phyloP scores from a whole-genome alignment of 1,139 yeast genomes.

The Candida gigantensis region DNA sequence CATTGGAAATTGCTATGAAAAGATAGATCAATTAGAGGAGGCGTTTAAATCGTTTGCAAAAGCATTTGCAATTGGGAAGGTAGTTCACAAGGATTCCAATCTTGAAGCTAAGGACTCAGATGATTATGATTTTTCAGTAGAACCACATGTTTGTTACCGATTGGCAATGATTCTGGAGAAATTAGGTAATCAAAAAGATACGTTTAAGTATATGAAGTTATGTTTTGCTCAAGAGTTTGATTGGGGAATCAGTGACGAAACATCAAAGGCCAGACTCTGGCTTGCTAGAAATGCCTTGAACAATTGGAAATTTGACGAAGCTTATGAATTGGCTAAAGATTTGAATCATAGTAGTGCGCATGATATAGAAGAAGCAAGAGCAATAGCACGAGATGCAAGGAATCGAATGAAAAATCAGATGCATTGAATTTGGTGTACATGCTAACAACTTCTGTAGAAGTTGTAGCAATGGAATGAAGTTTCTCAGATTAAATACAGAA shows the following conservation, averaged over 20 bases:
- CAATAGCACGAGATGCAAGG: slow-evolving; percentile 74
- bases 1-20: slow-evolving; percentile 85
- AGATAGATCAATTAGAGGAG: slow-evolving; percentile 66
- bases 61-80: slow-evolving; percentile 51
- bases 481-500: too few species aligned
- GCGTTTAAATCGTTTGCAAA: slow-evolving; percentile 63
- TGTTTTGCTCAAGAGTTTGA: slow-evolving; percentile 69
- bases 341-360: slow-evolving; percentile 77
- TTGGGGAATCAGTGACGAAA: slow-evolving; percentile 74
- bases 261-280: slow-evolving; percentile 85
- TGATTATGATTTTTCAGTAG: slow-evolving; percentile 22
- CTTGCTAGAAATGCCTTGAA: slow-evolving; percentile 70
- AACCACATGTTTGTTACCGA: slow-evolving; percentile 60
- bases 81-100: slow-evolving; percentile 15
- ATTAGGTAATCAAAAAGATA: slow-evolving; percentile 50
- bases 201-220: slow-evolving; percentile 66
- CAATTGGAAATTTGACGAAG: slow-evolving; percentile 60
- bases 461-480: too few species aligned
- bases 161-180: slow-evolving; percentile 70
- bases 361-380: slow-evolving; percentile 86
- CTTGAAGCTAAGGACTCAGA: slow-evolving; percentile 11
- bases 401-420: slow-evolving; percentile 32
- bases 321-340: slow-evolving; percentile 73
- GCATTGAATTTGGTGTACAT: not conserved
- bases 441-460: too few species aligned